Evolutionary conservation across 192 early-diverging fungal genomes (phyloP).

Genomic region (Chytriomyces sp.): DNA sequence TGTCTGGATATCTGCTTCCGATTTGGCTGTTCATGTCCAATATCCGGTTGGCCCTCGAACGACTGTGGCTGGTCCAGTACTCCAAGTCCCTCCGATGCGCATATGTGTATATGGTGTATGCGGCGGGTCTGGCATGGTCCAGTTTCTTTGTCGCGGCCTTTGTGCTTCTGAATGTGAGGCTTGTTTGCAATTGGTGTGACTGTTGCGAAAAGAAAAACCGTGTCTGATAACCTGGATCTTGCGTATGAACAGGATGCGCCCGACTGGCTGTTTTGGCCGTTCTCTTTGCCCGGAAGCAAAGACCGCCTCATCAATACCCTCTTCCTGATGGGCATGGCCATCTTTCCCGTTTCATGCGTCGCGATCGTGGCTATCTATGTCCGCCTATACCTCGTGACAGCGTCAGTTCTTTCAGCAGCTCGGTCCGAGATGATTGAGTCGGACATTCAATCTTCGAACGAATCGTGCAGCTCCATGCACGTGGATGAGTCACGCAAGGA

Average conservation of each 20-base stretch:
- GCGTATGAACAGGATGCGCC: neutral
- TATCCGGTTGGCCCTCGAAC: conserved; percentile 4
- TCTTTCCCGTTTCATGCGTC: neutral
- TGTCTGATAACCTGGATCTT: neutral
- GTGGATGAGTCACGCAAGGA: neutral
- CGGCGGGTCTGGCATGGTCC: neutral
- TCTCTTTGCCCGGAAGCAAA: neutral
- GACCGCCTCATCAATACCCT: neutral
- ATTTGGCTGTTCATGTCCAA: neutral
- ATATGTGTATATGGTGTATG: neutral
- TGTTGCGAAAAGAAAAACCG: neutral
- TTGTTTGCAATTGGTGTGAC: neutral
- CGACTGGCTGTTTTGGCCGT: neutral
- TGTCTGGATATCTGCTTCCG: neutral
- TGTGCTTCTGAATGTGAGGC: neutral
- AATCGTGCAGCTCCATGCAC: neutral
- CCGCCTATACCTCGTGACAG: neutral
- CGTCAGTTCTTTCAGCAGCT: too few relatives aligned
- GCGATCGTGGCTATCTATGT: neutral
- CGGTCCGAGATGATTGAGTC: neutral
- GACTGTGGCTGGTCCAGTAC: neutral
- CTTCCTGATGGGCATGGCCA: neutral
- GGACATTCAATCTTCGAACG: neutral
- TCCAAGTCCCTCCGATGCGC: neutral
- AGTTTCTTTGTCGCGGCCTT: neutral